Base-by-base conservation (phyloP, 2,329 filamentous ascomycete genomes). In the Fusarium armeniacum region DNA sequence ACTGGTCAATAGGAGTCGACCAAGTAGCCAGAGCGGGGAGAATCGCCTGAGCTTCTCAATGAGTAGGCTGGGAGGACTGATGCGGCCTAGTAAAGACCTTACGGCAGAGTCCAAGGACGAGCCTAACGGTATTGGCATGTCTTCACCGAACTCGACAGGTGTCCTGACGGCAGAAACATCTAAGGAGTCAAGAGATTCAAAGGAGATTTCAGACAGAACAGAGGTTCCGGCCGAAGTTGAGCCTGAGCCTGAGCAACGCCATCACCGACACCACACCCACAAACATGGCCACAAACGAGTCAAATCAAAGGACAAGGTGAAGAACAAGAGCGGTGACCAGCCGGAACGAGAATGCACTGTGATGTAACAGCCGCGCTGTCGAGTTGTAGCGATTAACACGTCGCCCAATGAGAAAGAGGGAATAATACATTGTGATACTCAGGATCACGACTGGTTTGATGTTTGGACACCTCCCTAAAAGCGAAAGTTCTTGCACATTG, bases 11-110 rank as follows among this genome's bases (percentile, higher is more conserved):
- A 77, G 84, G 70, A 89, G 87, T 69, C 84, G 88, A 15, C 86
- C 88, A 6, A 80, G 79, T 20, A 90, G 88, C 71, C 87, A 89
- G 70, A 84, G 82, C 2, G 86, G 87, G 30, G 88, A 90, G 69
- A 83, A 82, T 18, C 83, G 88, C 6, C 84, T 89, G 58, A 89
- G 86, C 72, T 79, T 85, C 20, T 86, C 85, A 4, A 87, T 90
- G 76, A 84, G 83, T 18, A 83, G 86, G n/a, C 77, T 88, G 6
- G 84, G 83, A 12, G 82, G 84, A 0, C 81, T 88, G 9, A 83
- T 84, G 71, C 84, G 83, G 52, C 72, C 82, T 11, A 87, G 84
- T 78, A 86, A 82, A 72, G 86, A 89, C 62, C 81, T 58, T 30
- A 35, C 67, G 35, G 22, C 41, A 18, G 67, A 70, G 10, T 68